phyloP scores from a whole-genome alignment of 208 protist genomes.

The Leishmania lainsoni region DNA sequence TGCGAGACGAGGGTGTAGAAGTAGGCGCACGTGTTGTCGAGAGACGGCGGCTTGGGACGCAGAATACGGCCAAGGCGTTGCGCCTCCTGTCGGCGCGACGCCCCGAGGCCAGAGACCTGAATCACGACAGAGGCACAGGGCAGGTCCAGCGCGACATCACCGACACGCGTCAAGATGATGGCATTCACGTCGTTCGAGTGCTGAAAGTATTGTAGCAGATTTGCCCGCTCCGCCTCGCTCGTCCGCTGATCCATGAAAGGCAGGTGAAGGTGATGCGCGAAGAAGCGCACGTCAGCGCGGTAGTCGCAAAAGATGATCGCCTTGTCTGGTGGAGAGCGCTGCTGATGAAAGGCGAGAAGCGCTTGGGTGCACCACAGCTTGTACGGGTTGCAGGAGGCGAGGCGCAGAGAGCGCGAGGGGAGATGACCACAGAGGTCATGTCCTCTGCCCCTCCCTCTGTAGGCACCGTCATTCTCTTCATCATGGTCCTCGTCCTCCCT shows the following conservation, averaged over 20 bases:
- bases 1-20: slow-evolving; percentile 99
- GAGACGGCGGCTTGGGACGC: slow-evolving; percentile 89
- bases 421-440: slow-evolving; percentile 2
- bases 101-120: slow-evolving; percentile 97
- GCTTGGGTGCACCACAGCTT: slow-evolving; percentile 92
- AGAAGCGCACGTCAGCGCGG: slow-evolving; percentile 82
- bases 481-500: slow-evolving; percentile 11
- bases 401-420: slow-evolving; percentile 34
- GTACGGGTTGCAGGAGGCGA: slow-evolving; percentile 90
- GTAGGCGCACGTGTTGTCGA: slow-evolving; percentile 96
- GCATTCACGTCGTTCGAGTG: slow-evolving; percentile 84
- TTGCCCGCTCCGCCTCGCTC: slow-evolving; percentile 77
- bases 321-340: slow-evolving; percentile 91
- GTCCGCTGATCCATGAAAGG: slow-evolving; percentile 90
- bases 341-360: slow-evolving; percentile 96
- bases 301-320: slow-evolving; percentile 94
- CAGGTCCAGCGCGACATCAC: slow-evolving; percentile 98
- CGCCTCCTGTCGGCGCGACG: slow-evolving; percentile 95
- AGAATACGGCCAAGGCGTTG: slow-evolving; percentile 98
- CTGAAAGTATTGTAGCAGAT: slow-evolving; percentile 89
- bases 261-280: slow-evolving; percentile 78
- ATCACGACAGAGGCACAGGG: slow-evolving; percentile 99
- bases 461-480: not conserved
- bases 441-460: not conserved
- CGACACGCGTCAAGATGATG: slow-evolving; percentile 97